Evolutionary conservation across 768 basidiomycete species (phyloP), one percentile per base, ranked within the genome.

Genomic region (Suillus luteus): DNA sequence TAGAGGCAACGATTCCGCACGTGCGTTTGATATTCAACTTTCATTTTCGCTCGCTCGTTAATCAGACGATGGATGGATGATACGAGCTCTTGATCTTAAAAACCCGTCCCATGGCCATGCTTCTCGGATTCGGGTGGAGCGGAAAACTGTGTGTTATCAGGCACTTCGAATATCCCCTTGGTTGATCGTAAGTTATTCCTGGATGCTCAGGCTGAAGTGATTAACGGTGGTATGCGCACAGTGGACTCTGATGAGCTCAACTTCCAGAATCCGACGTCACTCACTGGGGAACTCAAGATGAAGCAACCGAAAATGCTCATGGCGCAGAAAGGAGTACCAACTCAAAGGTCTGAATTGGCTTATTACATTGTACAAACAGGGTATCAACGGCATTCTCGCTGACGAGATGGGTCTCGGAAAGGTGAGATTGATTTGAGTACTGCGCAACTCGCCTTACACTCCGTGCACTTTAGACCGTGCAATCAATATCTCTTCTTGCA

Each of bases 381-480:
- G 97, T 54, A 99, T 99, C 83, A 99, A 99, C 72, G 97, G 97
- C 55, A 99, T 99, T 70, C 84, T 99, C 24, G 97, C 97, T 2
- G 97, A 99, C 73, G 97, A 99, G 78, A 99, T 99, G 96, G 95
- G 95, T 78, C 85, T 94, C 11, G 92, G 92, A 67, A 94, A 94
- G 84, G 92, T 87, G 63, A 41, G 76, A 66, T 33, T 44, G 24
- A 44, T 43, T 59, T 44, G 63, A 27, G 67, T 57, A 60, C 27
- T 9, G 31, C 46, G n/a, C 10, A 19, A 46, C 48, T 40, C 40
- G 11, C 14, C n/a, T 58, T 27, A 37, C 33, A 22, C 41, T 43
- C 35, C 54, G 54, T 33, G 64, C 22, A 64, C 64, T 49, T 48
- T 64, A 94, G 91, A 99, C 97, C 19, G 94, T 99, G 4, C 97